Evolutionary conservation across 257 asterid species (phyloP), one percentile per base, ranked within the genome.

Genomic region (Buddleja alternifolia): DNA sequence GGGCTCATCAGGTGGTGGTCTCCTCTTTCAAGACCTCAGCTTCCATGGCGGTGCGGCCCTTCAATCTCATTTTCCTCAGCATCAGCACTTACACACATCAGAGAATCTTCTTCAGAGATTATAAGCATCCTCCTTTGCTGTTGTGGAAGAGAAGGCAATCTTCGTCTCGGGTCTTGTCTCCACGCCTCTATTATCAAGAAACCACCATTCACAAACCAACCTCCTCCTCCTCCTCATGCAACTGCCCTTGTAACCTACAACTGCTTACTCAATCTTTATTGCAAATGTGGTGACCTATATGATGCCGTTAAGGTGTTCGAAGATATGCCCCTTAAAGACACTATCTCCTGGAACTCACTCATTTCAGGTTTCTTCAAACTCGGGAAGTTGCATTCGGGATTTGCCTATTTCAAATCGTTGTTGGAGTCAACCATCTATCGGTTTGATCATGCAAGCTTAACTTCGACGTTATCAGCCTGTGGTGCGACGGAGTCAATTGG

Each of bases 301-400:
- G 74, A 75, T 58, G 97, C 96, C 25, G 74, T 72, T 6, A 78
- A 87, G 69, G 46, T 90, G 93, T 90, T 93, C 75, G 96, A 91
- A 51, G 85, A 74, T 47, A 85, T 89, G 94, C 92, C 86, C 36
- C 48, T 67, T 0, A 90, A 66, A 73, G 97, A 90, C 64, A 82
- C 87, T 6, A 83, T 90, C 15, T 84, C 97, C 0, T 89, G 99
- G 96, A 93, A 93, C 79, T 81, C 99, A 0, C 81, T 93, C 29
- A 75, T 91, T 69, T 88, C 96, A 14, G 97, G 95, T 60, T 84
- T 85, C 70, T 41, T 89, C 69, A 86, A 50, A 68, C 74, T 44
- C 7, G 84, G 87, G 67, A 32, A 76, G 8, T 66, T 82, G 42
- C 25, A 66, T 14, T 29, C 36, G 47, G 99, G 99, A 16, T 78